Evolutionary conservation across 352 stramenopile species (phyloP), one percentile per base, ranked within the genome.

Genomic region (Phytophthora parvispora): DNA sequence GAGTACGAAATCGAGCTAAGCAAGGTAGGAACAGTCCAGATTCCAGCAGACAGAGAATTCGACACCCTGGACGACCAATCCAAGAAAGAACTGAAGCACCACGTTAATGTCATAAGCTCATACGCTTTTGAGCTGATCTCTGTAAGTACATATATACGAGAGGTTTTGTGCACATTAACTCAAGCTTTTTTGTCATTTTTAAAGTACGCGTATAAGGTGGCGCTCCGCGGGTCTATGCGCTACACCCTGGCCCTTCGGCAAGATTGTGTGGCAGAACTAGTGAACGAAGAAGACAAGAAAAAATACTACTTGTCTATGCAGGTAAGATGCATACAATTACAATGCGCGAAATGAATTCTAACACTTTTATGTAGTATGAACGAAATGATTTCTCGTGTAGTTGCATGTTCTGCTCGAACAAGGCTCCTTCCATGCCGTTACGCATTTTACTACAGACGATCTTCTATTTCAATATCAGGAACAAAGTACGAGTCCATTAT

Each of bases 1-100:
- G 56, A 64, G 13, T 64, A 64, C 31, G 56, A 36, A 24, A 31
- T 32, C 2, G 56, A 64, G 28, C 31, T 55, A 2, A 18, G 34
- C 7, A n/a, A 32, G 10, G 28, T 64, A 5, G 56, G 56, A 22
- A 60, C 36, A 13, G 8, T n/a, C 18, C 25, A 22, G 4, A 16
- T 53, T n/a, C 47, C 47, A 29, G 5, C n/a, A 31, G 20, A 50
- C 22, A 27, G 16, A 50, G 43, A 50, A 50, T 31, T 50, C 16
- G 18, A 29, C 10, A 13, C 10, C 8, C 8, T 50, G 47, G 22
- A 36, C 47, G 12, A 53, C 10, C 31, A 12, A 38, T 8, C 31
- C 31, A 15, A 15, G 6, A 38, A 38, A 8, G 31, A 38, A 3
- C 31, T 38, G 10, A 38, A 38, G 31, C 31, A 12, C 10, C 31